A percentile compares a stretch with the other conserved stretches of the same genome.
Conservation (phyloP, 257 asterid species). For the Solanum ahanhuiri region DNA sequence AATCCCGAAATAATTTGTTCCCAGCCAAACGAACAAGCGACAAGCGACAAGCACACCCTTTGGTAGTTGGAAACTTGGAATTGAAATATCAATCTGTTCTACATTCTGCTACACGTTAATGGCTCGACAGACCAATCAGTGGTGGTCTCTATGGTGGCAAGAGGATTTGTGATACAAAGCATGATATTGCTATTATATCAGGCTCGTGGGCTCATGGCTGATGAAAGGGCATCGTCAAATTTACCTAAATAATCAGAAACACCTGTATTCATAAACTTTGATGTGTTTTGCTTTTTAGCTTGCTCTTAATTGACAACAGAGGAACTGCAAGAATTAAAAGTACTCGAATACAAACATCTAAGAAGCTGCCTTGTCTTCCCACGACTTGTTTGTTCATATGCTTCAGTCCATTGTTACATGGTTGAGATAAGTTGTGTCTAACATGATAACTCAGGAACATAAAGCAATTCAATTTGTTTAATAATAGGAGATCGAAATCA, state of each 20-base stretch:
- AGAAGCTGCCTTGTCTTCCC: background rate
- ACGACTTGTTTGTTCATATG: background rate
- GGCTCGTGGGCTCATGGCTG: background rate
- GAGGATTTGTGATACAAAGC: background rate
- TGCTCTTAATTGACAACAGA: background rate
- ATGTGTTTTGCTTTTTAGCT: background rate
- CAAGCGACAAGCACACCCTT: background rate
- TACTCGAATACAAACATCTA: background rate
- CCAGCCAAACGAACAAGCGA: background rate
- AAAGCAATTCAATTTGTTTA: background rate
- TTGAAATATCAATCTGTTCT: background rate
- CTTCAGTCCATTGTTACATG: background rate
- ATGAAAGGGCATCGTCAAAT: background rate
- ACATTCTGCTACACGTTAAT: background rate
- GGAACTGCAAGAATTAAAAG: background rate
- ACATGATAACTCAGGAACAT: background rate
- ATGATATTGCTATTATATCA: background rate
- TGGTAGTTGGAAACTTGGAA: background rate
- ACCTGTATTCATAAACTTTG: background rate
- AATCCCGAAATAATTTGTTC: background rate
- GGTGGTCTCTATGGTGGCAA: background rate
- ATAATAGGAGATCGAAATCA: background rate
- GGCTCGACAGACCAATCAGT: background rate
- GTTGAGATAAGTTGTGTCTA: background rate
- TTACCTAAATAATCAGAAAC: background rate